phyloP scores from a whole-genome alignment of 805 yeast species.

The Ogataea siamensis region DNA sequence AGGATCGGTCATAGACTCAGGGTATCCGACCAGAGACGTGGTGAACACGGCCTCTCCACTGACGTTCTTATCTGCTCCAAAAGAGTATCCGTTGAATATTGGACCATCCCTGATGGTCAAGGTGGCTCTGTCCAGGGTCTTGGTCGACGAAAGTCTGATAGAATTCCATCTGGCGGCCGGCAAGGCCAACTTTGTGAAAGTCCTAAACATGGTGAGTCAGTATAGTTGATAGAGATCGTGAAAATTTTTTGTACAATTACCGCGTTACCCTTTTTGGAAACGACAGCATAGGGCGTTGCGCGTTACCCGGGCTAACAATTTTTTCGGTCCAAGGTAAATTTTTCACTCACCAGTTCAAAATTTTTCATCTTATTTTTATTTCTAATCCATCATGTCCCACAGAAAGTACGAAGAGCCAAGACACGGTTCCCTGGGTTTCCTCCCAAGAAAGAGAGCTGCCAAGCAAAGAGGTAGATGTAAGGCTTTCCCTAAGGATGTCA shows the following conservation, averaged over 20 bases:
- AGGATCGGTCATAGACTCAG: slow-evolving; percentile 99
- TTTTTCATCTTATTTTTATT: slow-evolving; percentile 7
- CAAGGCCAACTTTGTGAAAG: slow-evolving; percentile 7
- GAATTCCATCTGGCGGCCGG: slow-evolving; percentile 13
- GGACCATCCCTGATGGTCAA: slow-evolving; percentile 92
- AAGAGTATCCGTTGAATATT: slow-evolving; percentile 86
- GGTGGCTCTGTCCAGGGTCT: slow-evolving; percentile 73
- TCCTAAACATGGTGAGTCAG: slow-evolving; percentile 11
- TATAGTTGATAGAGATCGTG: slow-evolving; percentile 12
- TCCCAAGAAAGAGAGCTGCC: slow-evolving; percentile 99
- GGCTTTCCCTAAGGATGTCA: slow-evolving; percentile 99
- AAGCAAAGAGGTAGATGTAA: slow-evolving; percentile 98
- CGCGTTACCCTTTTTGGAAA: slow-evolving; percentile 26
- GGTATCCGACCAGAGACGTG: slow-evolving; percentile 96
- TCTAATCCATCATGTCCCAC: slow-evolving; percentile 78
- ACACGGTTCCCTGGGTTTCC: slow-evolving; percentile 99
- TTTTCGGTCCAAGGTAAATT: slow-evolving; percentile 9
- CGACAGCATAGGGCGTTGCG: slow-evolving; percentile 1
- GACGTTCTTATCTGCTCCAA: slow-evolving; percentile 90
- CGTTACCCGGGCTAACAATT: slow-evolving; percentile 14
- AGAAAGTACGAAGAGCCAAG: slow-evolving; percentile 99
- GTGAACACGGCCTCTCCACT: slow-evolving; percentile 98
- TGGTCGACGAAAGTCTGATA: slow-evolving; percentile 30
- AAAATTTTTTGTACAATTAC: slow-evolving; percentile 22
- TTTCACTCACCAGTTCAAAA: slow-evolving; percentile 2